These are phyloP conservation scores for Pisolithus marmoratus DNA, from an alignment of 768 basidiomycete genomes.

Conservation along the genomic window DNA sequence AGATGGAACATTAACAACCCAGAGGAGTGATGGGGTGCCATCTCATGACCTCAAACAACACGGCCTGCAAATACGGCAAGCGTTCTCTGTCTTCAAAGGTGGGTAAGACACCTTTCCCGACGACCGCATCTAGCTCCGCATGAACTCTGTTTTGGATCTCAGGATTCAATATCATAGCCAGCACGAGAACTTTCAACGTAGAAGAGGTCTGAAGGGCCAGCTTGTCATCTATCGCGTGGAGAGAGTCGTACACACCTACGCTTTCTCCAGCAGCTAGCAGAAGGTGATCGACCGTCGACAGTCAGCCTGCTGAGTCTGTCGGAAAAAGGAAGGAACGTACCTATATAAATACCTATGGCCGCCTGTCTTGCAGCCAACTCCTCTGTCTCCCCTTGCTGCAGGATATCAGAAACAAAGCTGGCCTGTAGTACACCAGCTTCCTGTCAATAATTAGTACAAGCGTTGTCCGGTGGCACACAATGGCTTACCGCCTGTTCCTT, in stretches of 20 bases:
- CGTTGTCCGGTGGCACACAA: no score
- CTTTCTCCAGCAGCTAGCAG: slow-evolving; percentile 24
- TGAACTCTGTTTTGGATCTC: slow-evolving; percentile 19
- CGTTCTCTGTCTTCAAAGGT: slow-evolving; percentile 16
- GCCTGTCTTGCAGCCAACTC: no score
- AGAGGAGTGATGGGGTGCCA: slow-evolving; percentile 19
- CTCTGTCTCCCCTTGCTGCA: no score
- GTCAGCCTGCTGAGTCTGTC: no score
- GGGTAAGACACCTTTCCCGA: slow-evolving; percentile 17
- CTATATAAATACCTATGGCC: no score
- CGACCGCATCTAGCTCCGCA: slow-evolving; percentile 17
- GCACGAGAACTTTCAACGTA: slow-evolving; percentile 18
- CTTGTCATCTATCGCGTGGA: neutral
- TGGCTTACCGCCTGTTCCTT: neutral
- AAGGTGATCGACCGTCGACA: slow-evolving; percentile 15
- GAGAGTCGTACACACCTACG: slow-evolving; percentile 6
- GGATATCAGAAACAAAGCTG: no score
- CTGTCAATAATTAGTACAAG: no score
- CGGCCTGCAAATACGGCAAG: slow-evolving; percentile 20
- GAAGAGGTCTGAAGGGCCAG: slow-evolving; percentile 13
- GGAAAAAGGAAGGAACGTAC: no score
- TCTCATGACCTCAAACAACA: slow-evolving; percentile 16
- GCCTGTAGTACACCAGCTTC: no score
- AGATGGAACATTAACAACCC: slow-evolving; percentile 11
- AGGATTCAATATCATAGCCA: slow-evolving; percentile 25